These are phyloP conservation scores for Ganoderma meredithae DNA, from an alignment of 1,284 basidiomycete species.

Conservation along the genomic window DNA sequence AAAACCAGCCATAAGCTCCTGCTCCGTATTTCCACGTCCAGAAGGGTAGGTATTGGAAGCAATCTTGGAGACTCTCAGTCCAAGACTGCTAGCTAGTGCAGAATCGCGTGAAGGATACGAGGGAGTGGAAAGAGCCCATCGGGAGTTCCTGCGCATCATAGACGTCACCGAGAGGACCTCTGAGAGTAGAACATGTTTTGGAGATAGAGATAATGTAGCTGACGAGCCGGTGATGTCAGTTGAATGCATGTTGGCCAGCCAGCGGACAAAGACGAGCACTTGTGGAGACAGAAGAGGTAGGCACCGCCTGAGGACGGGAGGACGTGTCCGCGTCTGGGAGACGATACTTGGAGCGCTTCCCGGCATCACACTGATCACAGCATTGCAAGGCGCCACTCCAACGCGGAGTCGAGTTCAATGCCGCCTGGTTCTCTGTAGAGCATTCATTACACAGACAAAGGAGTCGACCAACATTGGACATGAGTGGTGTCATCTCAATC, in stretches of 20 bases:
- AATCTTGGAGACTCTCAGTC: slow-evolving; percentile 67
- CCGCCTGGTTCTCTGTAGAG: too few species aligned
- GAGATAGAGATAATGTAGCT: slow-evolving; percentile 49
- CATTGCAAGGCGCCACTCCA: slow-evolving; percentile 12
- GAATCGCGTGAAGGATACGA: slow-evolving; percentile 67
- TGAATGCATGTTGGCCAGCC: slow-evolving; percentile 27
- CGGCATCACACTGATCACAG: not conserved
- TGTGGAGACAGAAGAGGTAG: not conserved
- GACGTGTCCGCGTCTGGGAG: slow-evolving; percentile 29
- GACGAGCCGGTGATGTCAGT: slow-evolving; percentile 13
- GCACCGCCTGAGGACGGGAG: not conserved
- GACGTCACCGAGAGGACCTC: slow-evolving; percentile 95
- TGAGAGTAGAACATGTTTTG: slow-evolving; percentile 82
- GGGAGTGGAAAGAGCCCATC: slow-evolving; percentile 83
- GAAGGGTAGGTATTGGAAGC: slow-evolving; percentile 45
- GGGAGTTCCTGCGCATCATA: slow-evolving; percentile 96
- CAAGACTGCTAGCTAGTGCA: slow-evolving; percentile 74
- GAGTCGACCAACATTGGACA: not conserved
- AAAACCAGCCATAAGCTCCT: slow-evolving; percentile 90
- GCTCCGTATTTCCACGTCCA: slow-evolving; percentile 64
- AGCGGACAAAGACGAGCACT: not conserved
- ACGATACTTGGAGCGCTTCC: slow-evolving; percentile 28
- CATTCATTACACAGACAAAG: not conserved
- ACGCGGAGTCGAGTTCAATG: too few species aligned
- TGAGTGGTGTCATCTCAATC: not conserved